A percentile compares a stretch with the other conserved stretches of the same genome.
These are phyloP conservation scores for Ophiostoma ips DNA, from an alignment of 2,329 filamentous ascomycete genomes.

Conservation along the genomic window DNA sequence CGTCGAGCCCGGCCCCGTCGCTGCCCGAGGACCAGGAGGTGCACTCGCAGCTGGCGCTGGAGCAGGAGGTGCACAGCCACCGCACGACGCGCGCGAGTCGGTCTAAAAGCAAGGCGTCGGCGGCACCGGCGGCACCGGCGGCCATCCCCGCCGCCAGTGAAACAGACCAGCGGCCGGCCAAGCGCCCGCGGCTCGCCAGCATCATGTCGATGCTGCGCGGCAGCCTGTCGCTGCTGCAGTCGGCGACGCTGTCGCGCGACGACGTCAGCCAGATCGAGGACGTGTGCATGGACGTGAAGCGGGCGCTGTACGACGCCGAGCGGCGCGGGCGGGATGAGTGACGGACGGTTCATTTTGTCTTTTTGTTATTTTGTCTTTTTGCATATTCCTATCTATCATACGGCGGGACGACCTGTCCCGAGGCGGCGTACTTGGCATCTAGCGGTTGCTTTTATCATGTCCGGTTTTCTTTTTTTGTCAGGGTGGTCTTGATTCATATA, in stretches of 20 bases:
- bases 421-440: too few species aligned
- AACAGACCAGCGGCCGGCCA: conserved; percentile 1
- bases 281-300: conserved; percentile 64
- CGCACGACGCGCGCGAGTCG: conserved; percentile 4
- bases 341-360: background rate
- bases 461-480: too few species aligned
- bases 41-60: conserved; percentile 18
- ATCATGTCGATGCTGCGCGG: conserved; percentile 41
- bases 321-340: conserved; percentile 33
- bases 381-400: too few species aligned
- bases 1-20: background rate
- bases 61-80: conserved; percentile 13
- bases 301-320: conserved; percentile 58
- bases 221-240: conserved; percentile 45
- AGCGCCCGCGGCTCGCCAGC: conserved; percentile 26
- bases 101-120: conserved; percentile 7
- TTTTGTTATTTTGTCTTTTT: background rate
- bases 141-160: too few species aligned
- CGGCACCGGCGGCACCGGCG: background rate
- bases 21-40: conserved; percentile 16
- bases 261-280: conserved; percentile 63
- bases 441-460: too few species aligned
- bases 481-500: too few species aligned
- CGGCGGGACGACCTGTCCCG: too few species aligned
- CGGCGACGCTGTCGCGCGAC: conserved; percentile 44